phyloP scores from a whole-genome alignment of 768 basidiomycete species.

The Lyophyllum shimeji region DNA sequence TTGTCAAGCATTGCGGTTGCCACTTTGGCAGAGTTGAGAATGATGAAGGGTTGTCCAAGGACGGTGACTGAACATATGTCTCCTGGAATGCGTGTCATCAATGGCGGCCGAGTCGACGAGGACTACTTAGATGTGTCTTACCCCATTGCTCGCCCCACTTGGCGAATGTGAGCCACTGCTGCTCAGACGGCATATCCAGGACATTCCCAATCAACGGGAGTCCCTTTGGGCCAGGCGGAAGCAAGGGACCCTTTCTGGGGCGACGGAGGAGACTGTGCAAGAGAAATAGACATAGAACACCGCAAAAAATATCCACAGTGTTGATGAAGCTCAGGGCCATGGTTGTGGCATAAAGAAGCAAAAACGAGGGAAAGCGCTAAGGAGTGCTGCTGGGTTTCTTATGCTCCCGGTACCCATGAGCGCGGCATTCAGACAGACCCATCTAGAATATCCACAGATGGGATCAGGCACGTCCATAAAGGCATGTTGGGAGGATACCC shows the following conservation, averaged over 20 bases:
- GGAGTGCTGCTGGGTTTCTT: constrained; percentile 21
- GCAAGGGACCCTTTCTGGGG: constrained; percentile 20
- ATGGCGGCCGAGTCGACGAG: constrained; percentile 21
- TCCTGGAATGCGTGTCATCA: constrained; percentile 33
- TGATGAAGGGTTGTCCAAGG: constrained; percentile 20
- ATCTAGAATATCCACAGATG: constrained; percentile 30
- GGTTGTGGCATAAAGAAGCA: constrained; percentile 18
- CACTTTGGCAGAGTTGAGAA: constrained; percentile 20
- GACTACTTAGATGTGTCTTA: constrained; percentile 2
- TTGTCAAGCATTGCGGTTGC: constrained; percentile 23
- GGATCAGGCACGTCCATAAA: constrained; percentile 25
- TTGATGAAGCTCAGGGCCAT: constrained; percentile 27
- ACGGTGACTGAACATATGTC: constrained; percentile 61
- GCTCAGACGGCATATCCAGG: constrained; percentile 34
- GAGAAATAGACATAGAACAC: constrained; percentile 33
- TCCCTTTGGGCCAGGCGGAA: constrained; percentile 43
- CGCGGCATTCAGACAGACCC: constrained; percentile 35
- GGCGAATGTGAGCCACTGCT: constrained; percentile 37
- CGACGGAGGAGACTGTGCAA: constrained; percentile 28
- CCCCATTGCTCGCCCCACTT: constrained; percentile 39
- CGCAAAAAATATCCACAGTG: constrained; percentile 31
- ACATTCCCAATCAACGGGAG: constrained; percentile 42
- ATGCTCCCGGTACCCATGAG: constrained; percentile 16
- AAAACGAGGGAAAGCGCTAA: constrained; percentile 20
- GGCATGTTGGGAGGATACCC: constrained; percentile 13